phyloP scores from a whole-genome alignment of 2,329 filamentous ascomycete species.

The Thielaviopsis cerberus region DNA sequence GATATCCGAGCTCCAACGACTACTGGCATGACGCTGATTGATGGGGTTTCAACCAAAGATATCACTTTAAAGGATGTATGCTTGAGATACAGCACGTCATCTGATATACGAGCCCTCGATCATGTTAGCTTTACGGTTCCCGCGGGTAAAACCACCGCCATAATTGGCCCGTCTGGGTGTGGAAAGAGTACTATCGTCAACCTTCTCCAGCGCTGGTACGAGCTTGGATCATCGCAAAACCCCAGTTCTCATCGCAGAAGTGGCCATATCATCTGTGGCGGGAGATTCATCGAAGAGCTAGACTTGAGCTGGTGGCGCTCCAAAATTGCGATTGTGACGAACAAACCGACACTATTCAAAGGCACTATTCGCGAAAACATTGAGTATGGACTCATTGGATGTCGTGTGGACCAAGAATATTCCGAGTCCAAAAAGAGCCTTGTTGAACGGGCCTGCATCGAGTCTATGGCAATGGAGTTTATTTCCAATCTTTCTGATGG shows the following conservation, averaged over 20 bases:
- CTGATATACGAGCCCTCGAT: conserved; percentile 44
- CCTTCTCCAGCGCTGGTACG: conserved; percentile 53
- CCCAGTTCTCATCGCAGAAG: conserved; percentile 16
- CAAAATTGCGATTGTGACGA: conserved; percentile 47
- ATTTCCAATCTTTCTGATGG: conserved; percentile 28
- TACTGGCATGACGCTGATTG: neutral
- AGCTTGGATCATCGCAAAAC: conserved; percentile 19
- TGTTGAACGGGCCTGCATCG: conserved; percentile 28
- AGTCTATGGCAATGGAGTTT: conserved; percentile 34
- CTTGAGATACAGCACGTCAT: conserved; percentile 55
- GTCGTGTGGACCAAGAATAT: conserved; percentile 24
- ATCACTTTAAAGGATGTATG: conserved; percentile 45
- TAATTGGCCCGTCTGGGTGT: conserved; percentile 54
- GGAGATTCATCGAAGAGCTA: conserved; percentile 34
- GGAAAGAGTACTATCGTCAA: conserved; percentile 61
- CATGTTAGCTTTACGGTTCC: conserved; percentile 38
- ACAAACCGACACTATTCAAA: conserved; percentile 51
- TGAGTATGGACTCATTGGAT: conserved; percentile 24
- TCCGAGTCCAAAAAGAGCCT: conserved; percentile 32
- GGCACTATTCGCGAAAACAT: conserved; percentile 38
- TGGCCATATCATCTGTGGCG: conserved; percentile 29
- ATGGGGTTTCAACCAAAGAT: conserved; percentile 19
- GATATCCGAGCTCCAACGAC: conserved; percentile 16
- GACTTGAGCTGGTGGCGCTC: conserved; percentile 45
- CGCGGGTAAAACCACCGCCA: conserved; percentile 49